Evolutionary conservation across 225 moss, liverwort and hornwort species (phyloP).

Genomic region (Ulota crispa): DNA sequence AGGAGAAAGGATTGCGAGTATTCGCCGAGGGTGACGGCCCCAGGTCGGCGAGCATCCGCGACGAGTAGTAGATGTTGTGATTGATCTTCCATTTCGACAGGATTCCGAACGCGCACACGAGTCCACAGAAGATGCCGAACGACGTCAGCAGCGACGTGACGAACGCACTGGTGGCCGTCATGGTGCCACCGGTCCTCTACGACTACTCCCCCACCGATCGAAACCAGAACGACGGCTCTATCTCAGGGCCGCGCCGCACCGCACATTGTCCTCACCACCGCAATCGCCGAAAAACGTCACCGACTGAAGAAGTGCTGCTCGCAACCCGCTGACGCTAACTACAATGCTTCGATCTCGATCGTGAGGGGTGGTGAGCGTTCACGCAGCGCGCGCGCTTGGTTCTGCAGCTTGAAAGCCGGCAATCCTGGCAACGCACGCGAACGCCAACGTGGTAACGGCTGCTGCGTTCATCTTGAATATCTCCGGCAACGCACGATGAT

Average conservation of each 20-base stretch:
- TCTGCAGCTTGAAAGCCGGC: background rate
- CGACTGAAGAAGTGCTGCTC: background rate
- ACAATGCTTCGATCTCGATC: background rate
- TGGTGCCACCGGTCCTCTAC: background rate
- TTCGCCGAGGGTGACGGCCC: slow-evolving; percentile 33
- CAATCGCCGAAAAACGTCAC: background rate
- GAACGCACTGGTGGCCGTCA: slow-evolving; percentile 58
- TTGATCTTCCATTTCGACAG: slow-evolving; percentile 51
- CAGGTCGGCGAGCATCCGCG: slow-evolving; percentile 38
- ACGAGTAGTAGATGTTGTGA: slow-evolving; percentile 48
- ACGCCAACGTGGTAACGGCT: background rate
- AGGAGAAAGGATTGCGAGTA: slow-evolving; percentile 37
- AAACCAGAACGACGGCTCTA: background rate
- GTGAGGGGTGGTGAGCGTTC: no score
- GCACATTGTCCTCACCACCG: background rate
- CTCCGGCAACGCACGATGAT: background rate
- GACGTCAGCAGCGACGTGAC: slow-evolving; percentile 61
- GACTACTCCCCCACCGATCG: background rate
- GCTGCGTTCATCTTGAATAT: slow-evolving; percentile 11
- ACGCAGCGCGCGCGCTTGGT: background rate
- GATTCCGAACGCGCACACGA: slow-evolving; percentile 32
- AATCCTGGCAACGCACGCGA: background rate
- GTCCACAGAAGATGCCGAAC: slow-evolving; percentile 58
- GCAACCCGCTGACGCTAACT: background rate
- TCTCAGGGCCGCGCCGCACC: background rate